Conservation (phyloP, 23 red algal genomes). For the Pyropia yezoensis region DNA sequence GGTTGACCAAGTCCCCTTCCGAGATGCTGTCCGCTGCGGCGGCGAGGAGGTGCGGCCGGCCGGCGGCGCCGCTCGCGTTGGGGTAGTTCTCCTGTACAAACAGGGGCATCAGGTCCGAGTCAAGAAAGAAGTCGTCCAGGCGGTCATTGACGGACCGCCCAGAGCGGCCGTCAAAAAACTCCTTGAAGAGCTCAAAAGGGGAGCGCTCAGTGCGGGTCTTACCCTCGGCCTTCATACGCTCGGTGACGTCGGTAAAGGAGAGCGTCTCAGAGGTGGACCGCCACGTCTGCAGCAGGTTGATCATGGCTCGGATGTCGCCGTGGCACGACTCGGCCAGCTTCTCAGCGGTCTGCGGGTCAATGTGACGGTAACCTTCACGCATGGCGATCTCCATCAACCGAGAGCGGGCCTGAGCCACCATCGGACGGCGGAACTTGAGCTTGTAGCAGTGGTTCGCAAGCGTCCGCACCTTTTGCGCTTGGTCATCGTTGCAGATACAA, state of each 20-base stretch:
- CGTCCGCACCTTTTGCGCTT: slow-evolving; percentile 77
- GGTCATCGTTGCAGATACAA: slow-evolving; percentile 97
- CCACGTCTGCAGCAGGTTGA: slow-evolving; percentile 89
- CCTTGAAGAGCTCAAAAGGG: slow-evolving; percentile 43
- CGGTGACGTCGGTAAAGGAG: slow-evolving; percentile 47
- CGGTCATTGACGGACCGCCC: slow-evolving; percentile 40
- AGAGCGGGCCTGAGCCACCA: slow-evolving; percentile 37
- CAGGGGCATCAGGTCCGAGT: slow-evolving; percentile 88
- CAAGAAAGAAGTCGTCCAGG: slow-evolving; percentile 79
- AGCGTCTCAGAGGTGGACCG: slow-evolving; percentile 23
- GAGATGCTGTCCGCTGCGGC: slow-evolving; percentile 71
- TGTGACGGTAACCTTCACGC: slow-evolving; percentile 50
- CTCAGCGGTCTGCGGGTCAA: slow-evolving; percentile 60
- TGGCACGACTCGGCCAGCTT: slow-evolving; percentile 90
- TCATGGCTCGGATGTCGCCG: slow-evolving; percentile 95
- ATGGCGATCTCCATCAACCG: slow-evolving; percentile 74
- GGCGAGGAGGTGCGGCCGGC: slow-evolving; percentile 15
- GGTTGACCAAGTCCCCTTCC: slow-evolving; percentile 53
- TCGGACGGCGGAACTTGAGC: slow-evolving; percentile 78
- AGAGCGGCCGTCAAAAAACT: slow-evolving; percentile 52
- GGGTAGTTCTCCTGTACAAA: slow-evolving; percentile 94
- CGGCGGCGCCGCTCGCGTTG: slow-evolving; percentile 16
- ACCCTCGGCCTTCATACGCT: slow-evolving; percentile 37
- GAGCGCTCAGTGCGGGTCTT: slow-evolving; percentile 41
- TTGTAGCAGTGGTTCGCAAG: slow-evolving; percentile 81